Conservation (phyloP, 116 monocot genomes). For the Papilionanthe hybrid region DNA sequence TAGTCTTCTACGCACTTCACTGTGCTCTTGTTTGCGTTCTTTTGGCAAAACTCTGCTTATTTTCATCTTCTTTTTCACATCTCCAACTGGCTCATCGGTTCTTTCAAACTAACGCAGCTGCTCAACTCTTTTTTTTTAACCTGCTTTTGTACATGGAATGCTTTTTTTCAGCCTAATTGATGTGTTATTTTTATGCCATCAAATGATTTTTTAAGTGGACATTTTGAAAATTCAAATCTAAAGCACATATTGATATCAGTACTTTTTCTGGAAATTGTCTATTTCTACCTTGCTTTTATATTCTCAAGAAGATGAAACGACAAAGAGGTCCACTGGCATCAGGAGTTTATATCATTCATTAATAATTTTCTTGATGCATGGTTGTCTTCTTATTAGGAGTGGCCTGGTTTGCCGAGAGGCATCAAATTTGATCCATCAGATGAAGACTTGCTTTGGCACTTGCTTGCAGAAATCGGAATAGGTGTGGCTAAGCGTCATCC, state of each 20-base stretch:
- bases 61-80: too few species aligned
- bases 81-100: too few species aligned
- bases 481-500: constrained; percentile 23
- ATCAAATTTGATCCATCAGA: constrained; percentile 30
- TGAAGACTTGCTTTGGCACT: constrained; percentile 20
- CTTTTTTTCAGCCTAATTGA: neutral
- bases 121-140: too few species aligned
- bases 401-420: constrained; percentile 22
- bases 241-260: neutral
- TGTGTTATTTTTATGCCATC: neutral
- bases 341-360: neutral
- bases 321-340: neutral
- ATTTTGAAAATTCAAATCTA: neutral
- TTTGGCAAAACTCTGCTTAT: too few species aligned
- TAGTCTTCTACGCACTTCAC: too few species aligned
- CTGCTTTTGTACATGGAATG: neutral
- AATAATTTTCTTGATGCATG: neutral
- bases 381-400: constrained; percentile 11
- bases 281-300: neutral
- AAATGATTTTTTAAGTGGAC: neutral
- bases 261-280: neutral
- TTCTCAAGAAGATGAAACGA: neutral
- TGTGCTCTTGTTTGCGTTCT: too few species aligned
- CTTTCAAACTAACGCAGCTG: too few species aligned
- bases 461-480: constrained; percentile 22